Base-by-base conservation (phyloP, 306 rosid genomes). In the Oemleria cerasiformis region DNA sequence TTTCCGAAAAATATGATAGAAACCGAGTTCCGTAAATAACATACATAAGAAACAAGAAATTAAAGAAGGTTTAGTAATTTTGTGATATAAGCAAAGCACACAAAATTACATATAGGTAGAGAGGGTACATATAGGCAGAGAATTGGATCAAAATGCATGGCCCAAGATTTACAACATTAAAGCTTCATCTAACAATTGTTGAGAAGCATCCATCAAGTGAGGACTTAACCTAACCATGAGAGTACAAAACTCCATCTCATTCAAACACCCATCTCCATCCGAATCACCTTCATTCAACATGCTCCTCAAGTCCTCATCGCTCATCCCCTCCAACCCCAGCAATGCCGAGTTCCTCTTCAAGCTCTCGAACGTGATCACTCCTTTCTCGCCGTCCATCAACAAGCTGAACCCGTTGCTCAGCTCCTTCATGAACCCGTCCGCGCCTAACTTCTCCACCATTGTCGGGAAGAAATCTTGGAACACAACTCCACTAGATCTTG, bases 161-260 rank as follows among this genome's bases (percentile, higher is more conserved):
- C 36, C 36, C 3, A 30, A 30, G 36, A 30, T 1, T 30, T 30
- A 30, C 36, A 30, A 4, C 36, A 3, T 30, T 30, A 54, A 17
- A 40, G 89, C 86, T 58, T 87, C 88, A 54, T 80, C 86, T 80
- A 90, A 61, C 47, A 90, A 78, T 3, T 76, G n/a, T 71, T 76
- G 82, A 9, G 93, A 87, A 34, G 66, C 64, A 36, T 75, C 70
- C 97, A 92, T 92, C 81, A 92, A 82, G 45, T 73, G 80, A 78
- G 98, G 98, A 56, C 98, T 92, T 65, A 92, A 51, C 83, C 87
- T 85, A 69, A 92, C 83, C 98, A 90, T 90, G 54, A 92, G 92
- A 3, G 88, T 88, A 43, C 89, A 92, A 56, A 92, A 92, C 77
- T 90, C 98, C 95, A 85, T 86, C 78, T 90, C 92, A 64, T 75